These are phyloP conservation scores for Amauroascus verrucosus DNA, from an alignment of 2,329 filamentous ascomycete species.

Conservation along the genomic window DNA sequence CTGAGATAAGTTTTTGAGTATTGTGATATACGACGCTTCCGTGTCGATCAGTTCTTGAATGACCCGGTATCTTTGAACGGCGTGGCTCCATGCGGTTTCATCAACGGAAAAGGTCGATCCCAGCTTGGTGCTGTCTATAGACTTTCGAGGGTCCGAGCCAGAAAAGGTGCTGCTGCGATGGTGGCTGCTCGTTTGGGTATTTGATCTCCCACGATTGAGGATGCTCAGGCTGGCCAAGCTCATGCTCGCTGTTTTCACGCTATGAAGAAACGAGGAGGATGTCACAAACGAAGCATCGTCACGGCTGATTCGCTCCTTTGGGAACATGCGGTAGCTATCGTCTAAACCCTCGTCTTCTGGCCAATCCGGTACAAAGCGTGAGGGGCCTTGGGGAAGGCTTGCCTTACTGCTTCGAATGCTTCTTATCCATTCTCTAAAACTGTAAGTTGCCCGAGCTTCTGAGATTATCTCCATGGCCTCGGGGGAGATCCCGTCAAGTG, in stretches of 20 bases:
- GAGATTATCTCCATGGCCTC: background rate
- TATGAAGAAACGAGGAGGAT: constrained; percentile 70
- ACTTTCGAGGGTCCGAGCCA: constrained; percentile 55
- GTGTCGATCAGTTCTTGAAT: constrained; percentile 77
- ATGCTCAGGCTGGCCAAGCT: constrained; percentile 66
- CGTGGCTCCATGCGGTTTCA: constrained; percentile 58
- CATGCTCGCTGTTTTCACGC: constrained; percentile 68
- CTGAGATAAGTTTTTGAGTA: constrained; percentile 76
- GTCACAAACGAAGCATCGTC: constrained; percentile 57
- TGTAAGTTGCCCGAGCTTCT: constrained; percentile 12
- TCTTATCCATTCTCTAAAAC: constrained; percentile 33
- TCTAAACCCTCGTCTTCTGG: constrained; percentile 20
- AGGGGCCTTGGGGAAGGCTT: constrained; percentile 10
- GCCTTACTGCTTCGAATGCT: constrained; percentile 26
- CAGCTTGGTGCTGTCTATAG: constrained; percentile 47
- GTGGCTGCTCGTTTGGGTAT: constrained; percentile 50
- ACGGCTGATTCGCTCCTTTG: constrained; percentile 28
- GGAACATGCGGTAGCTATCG: constrained; percentile 18
- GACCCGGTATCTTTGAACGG: constrained; percentile 65
- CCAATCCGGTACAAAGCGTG: constrained; percentile 31
- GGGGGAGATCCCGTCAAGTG: background rate
- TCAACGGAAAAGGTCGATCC: constrained; percentile 46
- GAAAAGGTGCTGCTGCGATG: constrained; percentile 49
- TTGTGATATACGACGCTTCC: constrained; percentile 79
- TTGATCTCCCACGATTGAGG: constrained; percentile 49